Evolutionary conservation across 768 basidiomycete genomes (phyloP).

Genomic region (Mycena galericulata): DNA sequence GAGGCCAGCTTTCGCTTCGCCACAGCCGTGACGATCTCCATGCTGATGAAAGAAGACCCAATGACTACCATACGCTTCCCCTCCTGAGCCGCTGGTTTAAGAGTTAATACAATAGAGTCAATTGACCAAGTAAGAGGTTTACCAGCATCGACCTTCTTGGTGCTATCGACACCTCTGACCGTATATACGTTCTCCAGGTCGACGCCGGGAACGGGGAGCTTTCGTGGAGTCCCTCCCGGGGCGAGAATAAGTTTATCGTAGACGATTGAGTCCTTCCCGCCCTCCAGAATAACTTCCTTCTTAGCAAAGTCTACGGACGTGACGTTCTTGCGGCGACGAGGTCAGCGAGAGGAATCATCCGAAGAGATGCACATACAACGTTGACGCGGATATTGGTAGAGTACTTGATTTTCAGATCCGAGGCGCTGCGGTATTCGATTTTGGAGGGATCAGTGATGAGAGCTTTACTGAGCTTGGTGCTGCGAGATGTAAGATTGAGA

Average conservation of each 20-base stretch:
- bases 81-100: conserved; percentile 67
- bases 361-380: conserved; percentile 52
- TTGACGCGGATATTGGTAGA: conserved; percentile 73
- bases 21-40: conserved; percentile 89
- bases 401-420: conserved; percentile 83
- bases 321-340: conserved; percentile 62
- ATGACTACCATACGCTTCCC: conserved; percentile 85
- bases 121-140: neutral
- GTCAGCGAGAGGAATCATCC: conserved; percentile 7
- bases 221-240: conserved; percentile 77
- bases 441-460: conserved; percentile 84
- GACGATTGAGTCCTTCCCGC: conserved; percentile 66
- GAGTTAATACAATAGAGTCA: neutral
- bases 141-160: conserved; percentile 80
- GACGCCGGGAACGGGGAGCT: conserved; percentile 81
- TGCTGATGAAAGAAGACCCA: conserved; percentile 91
- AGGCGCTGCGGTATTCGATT: conserved; percentile 76
- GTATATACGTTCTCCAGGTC: conserved; percentile 83
- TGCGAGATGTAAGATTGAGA: conserved; percentile 41
- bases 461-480: conserved; percentile 91
- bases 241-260: conserved; percentile 89
- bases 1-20: conserved; percentile 81
- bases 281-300: conserved; percentile 73
- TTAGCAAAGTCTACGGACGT: conserved; percentile 73
- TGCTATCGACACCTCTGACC: conserved; percentile 76